Evolutionary conservation across 495 filamentous ascomycete species (phyloP).

Genomic region (Daldinia caldariorum): DNA sequence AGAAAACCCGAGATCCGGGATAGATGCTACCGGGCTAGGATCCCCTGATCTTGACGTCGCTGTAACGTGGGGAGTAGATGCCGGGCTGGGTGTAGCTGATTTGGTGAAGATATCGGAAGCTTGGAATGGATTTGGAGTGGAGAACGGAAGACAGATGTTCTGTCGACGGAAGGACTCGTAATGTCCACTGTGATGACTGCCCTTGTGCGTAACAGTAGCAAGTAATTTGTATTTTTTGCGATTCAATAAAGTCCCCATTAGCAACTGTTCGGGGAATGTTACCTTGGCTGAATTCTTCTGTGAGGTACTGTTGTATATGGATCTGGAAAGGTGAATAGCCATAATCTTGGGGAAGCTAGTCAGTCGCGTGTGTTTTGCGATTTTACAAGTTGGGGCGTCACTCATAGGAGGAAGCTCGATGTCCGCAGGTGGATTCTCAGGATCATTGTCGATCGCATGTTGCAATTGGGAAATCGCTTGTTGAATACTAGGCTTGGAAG

Average conservation of each 20-base stretch:
- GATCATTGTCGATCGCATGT: slow-evolving; percentile 74
- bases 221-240: slow-evolving; percentile 85
- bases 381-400: slow-evolving; percentile 79
- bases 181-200: slow-evolving; percentile 94
- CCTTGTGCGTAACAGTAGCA: slow-evolving; percentile 91
- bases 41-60: slow-evolving; percentile 41
- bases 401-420: slow-evolving; percentile 78
- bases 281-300: slow-evolving; percentile 96
- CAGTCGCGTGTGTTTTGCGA: slow-evolving; percentile 86
- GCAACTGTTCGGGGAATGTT: slow-evolving; percentile 83
- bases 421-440: slow-evolving; percentile 75
- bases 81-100: slow-evolving; percentile 47
- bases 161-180: slow-evolving; percentile 98
- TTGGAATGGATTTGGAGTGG: slow-evolving; percentile 81
- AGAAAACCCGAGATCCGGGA: slow-evolving; percentile 50
- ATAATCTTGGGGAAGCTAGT: slow-evolving; percentile 86
- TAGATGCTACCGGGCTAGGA: slow-evolving; percentile 52
- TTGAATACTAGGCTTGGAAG: slow-evolving; percentile 55
- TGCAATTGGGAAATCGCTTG: slow-evolving; percentile 64
- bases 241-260: slow-evolving; percentile 80
- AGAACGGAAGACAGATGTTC: slow-evolving; percentile 71
- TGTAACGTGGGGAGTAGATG: slow-evolving; percentile 55
- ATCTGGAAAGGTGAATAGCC: slow-evolving; percentile 90
- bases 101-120: slow-evolving; percentile 74
- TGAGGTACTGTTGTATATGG: slow-evolving; percentile 83